Percentiles rank a stretch among this genome's conserved stretches.
Conservation (phyloP, 129 eudicot genomes). For the Chrysanthemum makinoi region DNA sequence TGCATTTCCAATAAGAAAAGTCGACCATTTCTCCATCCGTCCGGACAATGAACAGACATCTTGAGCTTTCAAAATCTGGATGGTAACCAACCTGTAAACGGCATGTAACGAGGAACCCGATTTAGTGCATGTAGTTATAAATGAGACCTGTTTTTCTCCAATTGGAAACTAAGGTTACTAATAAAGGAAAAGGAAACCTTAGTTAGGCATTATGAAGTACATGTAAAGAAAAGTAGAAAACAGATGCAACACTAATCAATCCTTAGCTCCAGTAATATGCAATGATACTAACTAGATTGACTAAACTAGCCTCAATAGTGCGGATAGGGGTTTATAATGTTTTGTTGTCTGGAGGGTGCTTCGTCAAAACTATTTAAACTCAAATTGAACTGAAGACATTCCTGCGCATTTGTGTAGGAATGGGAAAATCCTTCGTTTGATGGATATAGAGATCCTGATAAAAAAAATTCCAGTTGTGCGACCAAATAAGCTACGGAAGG, state of each 20-base stretch:
- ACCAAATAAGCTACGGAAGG: too few species aligned
- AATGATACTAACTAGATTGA: too few species aligned
- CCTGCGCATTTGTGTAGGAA: too few species aligned
- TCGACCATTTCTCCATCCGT: conserved; percentile 78
- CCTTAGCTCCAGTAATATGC: too few species aligned
- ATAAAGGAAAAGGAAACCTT: background rate
- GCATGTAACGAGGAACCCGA: background rate
- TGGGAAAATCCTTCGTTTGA: too few species aligned
- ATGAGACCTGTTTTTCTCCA: background rate
- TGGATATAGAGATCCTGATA: too few species aligned
- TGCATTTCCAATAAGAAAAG: conserved; percentile 97
- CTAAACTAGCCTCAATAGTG: too few species aligned
- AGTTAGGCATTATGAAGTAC: background rate
- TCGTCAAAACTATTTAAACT: too few species aligned
- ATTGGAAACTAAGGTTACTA: background rate
- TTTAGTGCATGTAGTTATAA: background rate
- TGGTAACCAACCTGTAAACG: conserved; percentile 79
- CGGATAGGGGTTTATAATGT: too few species aligned
- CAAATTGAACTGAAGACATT: too few species aligned
- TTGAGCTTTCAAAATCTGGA: conserved; percentile 78
- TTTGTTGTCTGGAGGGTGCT: too few species aligned
- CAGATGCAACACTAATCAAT: background rate
- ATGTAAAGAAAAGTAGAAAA: background rate
- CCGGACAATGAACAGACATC: conserved; percentile 85
- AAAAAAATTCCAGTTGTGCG: too few species aligned